Evolutionary conservation across 768 basidiomycete species (phyloP).

Genomic region (Lentinula boryana): DNA sequence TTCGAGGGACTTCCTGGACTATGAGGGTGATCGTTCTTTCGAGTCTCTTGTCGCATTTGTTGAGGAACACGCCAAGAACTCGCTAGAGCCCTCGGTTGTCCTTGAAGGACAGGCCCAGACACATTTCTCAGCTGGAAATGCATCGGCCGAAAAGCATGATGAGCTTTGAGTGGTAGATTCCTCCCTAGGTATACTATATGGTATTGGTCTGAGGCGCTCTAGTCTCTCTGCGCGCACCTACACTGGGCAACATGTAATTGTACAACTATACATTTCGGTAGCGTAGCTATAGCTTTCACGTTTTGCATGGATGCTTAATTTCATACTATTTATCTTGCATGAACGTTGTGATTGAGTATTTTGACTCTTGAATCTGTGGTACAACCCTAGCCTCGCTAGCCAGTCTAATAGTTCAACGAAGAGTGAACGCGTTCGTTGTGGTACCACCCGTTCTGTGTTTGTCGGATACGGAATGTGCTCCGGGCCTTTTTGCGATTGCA

Average conservation of each 20-base stretch:
- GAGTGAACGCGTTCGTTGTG: too few species aligned
- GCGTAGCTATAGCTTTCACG: neutral
- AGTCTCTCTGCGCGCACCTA: neutral
- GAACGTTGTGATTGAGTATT: neutral
- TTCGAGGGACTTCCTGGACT: conserved; percentile 80
- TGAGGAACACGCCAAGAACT: conserved; percentile 75
- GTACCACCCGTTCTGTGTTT: neutral
- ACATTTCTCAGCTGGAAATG: conserved; percentile 22
- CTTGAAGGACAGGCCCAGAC: conserved; percentile 23
- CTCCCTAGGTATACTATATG: neutral
- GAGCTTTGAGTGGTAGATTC: conserved; percentile 26
- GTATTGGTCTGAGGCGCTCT: neutral
- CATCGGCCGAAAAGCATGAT: conserved; percentile 28
- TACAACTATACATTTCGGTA: neutral
- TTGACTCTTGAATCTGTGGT: neutral
- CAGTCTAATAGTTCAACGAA: too few species aligned
- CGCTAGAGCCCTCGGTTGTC: conserved; percentile 29
- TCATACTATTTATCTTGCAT: neutral
- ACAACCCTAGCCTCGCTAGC: too few species aligned
- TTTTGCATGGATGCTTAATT: conserved; percentile 1
- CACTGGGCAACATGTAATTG: neutral
- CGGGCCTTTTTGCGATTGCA: neutral
- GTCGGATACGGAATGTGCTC: neutral
- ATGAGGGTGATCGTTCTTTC: conserved; percentile 85
- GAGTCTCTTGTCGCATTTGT: conserved; percentile 84